A percentile compares a stretch with the other conserved stretches of the same genome.
These are phyloP conservation scores for Xanthoconium purpureum DNA, from an alignment of 768 basidiomycete genomes.

Conservation along the genomic window DNA sequence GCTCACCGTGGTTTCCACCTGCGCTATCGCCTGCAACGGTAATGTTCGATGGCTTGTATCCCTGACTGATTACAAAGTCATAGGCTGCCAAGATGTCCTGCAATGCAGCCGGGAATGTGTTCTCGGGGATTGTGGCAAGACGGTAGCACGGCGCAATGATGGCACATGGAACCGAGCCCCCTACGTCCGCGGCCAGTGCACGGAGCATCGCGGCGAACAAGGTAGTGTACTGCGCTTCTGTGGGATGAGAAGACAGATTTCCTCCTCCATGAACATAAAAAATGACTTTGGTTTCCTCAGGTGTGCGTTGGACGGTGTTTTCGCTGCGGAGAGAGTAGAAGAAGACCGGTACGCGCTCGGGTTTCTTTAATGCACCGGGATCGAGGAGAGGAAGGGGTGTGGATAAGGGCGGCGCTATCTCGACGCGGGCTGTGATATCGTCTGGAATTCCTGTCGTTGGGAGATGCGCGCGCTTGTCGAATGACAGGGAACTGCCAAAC, in stretches of 20 bases:
- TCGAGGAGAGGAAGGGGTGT: slow-evolving; percentile 1
- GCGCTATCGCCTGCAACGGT: slow-evolving; percentile 26
- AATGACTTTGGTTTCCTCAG: slow-evolving; percentile 11
- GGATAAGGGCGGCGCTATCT: slow-evolving; percentile 17
- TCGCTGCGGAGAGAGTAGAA: slow-evolving; percentile 11
- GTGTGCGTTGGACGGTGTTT: too few relatives aligned
- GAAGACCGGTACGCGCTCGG: slow-evolving; percentile 22
- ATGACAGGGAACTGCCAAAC: too few relatives aligned
- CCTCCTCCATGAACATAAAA: slow-evolving; percentile 28
- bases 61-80: slow-evolving; percentile 22
- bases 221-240: too few relatives aligned
- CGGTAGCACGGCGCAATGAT: slow-evolving; percentile 23
- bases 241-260: slow-evolving; percentile 13
- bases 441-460: slow-evolving; percentile 6
- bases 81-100: slow-evolving; percentile 27
- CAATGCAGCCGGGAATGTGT: slow-evolving; percentile 20
- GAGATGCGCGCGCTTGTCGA: slow-evolving; percentile 12
- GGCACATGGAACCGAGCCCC: too few relatives aligned
- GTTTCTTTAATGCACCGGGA: not conserved
- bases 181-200: too few relatives aligned
- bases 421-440: slow-evolving; percentile 11
- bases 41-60: slow-evolving; percentile 20
- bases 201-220: too few relatives aligned
- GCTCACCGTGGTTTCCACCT: slow-evolving; percentile 25
- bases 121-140: slow-evolving; percentile 23